Conservation (phyloP, 2,329 filamentous ascomycete genomes). For the Diaporthe ilicicola region DNA sequence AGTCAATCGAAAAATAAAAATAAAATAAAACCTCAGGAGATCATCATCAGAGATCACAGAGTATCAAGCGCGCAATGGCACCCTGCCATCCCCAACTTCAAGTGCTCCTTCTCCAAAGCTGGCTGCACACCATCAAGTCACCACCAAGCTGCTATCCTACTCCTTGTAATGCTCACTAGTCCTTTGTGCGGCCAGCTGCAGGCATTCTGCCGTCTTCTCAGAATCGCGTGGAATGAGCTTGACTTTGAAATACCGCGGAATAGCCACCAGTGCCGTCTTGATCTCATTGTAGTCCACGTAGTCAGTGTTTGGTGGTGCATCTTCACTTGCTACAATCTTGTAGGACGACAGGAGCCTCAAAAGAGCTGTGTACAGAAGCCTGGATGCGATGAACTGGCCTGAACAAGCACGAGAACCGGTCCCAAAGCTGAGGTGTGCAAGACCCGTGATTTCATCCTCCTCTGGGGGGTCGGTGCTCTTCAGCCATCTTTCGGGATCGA, state of each 20-base stretch:
- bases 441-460: conserved; percentile 42
- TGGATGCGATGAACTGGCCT: conserved; percentile 58
- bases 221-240: conserved; percentile 61
- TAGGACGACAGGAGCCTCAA: conserved; percentile 58
- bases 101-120: no score
- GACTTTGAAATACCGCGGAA: conserved; percentile 66
- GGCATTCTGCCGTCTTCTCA: conserved; percentile 46
- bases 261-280: conserved; percentile 67
- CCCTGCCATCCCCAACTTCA: no score
- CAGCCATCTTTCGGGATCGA: conserved; percentile 61
- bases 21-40: no score
- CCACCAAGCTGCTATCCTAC: conserved; percentile 26
- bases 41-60: no score
- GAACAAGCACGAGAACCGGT: conserved; percentile 60
- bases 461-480: conserved; percentile 44
- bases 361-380: conserved; percentile 58
- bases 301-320: conserved; percentile 65
- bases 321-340: conserved; percentile 56
- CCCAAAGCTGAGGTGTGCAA: conserved; percentile 59
- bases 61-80: no score
- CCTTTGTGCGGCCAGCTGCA: conserved; percentile 52
- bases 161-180: conserved; percentile 59
- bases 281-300: conserved; percentile 70
- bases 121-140: no score
- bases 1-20: no score